Conservation (phyloP, 305 asterid genomes). For the Withania somnifera region DNA sequence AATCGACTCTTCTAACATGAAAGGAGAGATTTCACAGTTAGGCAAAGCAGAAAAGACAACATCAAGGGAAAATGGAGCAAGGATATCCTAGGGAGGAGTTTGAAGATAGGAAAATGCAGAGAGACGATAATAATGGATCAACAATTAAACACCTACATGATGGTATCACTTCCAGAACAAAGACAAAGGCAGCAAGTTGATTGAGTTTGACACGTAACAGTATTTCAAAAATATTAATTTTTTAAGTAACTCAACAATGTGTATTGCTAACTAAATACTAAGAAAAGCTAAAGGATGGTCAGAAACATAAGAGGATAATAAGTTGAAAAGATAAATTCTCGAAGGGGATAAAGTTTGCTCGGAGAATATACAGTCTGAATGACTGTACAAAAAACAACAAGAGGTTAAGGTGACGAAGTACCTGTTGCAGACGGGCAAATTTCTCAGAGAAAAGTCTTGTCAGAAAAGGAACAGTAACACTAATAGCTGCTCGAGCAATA, state of each 20-base stretch:
- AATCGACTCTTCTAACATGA: not conserved
- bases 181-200: not conserved
- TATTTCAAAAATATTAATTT: not conserved
- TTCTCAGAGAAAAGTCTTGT: constrained; percentile 57
- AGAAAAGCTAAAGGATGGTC: not conserved
- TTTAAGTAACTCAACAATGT: not conserved
- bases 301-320: not conserved
- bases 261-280: not conserved
- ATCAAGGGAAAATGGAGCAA: not conserved
- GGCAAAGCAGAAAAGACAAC: not conserved
- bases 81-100: not conserved
- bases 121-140: not conserved
- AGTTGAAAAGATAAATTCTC: not conserved
- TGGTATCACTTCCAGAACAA: not conserved
- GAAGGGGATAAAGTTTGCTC: not conserved
- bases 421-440: constrained; percentile 73
- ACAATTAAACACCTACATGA: not conserved
- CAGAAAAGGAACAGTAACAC: constrained; percentile 56
- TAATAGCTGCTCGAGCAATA: constrained; percentile 87
- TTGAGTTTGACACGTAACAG: not conserved
- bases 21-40: not conserved
- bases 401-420: constrained; percentile 13
- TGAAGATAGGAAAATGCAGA: not conserved
- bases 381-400: not conserved
- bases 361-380: not conserved